Percentiles rank a stretch among this genome's conserved stretches.
Evolutionary conservation across 306 rosid genomes (phyloP).

Genomic region (Sechiopsis laciniata): DNA sequence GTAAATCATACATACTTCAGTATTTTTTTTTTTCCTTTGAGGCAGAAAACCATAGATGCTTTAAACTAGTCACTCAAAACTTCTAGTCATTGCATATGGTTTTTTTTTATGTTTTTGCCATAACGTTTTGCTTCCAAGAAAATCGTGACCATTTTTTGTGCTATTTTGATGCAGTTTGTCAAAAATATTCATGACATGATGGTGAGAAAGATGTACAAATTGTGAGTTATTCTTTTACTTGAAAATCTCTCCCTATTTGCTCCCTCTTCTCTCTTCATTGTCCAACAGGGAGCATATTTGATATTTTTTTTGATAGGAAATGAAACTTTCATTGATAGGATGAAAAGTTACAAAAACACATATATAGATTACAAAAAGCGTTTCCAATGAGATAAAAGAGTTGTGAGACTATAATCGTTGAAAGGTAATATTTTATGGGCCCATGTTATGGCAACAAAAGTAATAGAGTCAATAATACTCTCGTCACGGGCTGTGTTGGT

Average conservation of each 20-base stretch:
- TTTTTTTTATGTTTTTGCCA: not conserved
- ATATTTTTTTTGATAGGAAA: too few species aligned
- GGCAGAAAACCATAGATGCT: not conserved
- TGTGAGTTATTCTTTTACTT: constrained; percentile 48
- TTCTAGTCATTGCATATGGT: not conserved
- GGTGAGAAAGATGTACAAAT: constrained; percentile 65
- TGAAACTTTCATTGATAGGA: too few species aligned
- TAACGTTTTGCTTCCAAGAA: constrained; percentile 4
- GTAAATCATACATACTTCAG: constrained; percentile 29
- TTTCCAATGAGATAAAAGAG: too few species aligned
- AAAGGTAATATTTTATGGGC: too few species aligned
- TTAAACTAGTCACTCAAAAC: not conserved
- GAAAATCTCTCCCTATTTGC: constrained; percentile 1
- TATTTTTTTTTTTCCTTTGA: not conserved
- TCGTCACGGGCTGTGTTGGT: too few species aligned
- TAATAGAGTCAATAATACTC: too few species aligned
- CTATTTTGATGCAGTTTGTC: constrained; percentile 54
- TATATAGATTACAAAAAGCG: too few species aligned
- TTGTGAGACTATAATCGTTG: too few species aligned
- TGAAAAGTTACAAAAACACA: too few species aligned
- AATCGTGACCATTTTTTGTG: not conserved
- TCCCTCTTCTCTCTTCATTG: not conserved
- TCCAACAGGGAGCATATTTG: too few species aligned
- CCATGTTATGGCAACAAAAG: too few species aligned
- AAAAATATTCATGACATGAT: constrained; percentile 66